Base-by-base conservation (phyloP, 352 stramenopile species). In the Phytopythium litorale region DNA sequence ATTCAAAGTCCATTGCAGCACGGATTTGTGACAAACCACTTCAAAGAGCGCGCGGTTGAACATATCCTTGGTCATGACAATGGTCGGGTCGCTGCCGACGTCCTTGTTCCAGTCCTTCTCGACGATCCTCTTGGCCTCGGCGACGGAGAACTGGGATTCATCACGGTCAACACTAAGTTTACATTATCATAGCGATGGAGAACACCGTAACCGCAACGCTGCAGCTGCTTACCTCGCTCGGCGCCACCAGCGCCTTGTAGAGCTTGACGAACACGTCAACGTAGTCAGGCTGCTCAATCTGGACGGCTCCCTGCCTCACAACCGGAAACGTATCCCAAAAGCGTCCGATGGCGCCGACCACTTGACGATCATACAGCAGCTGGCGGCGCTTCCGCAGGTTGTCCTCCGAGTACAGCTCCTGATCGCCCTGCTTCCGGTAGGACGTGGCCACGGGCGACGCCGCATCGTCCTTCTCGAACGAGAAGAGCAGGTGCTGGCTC, bases 221-320 rank as follows among this genome's bases (percentile, higher is more conserved):
- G 42, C 6, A 48, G 18, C 1, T 13, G 3, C 40, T 48, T 23
- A 78, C 70, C 60, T 86, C 84, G 23, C 74, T 83, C 0, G 84
- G 84, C 6, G 78, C 38, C 23, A 91, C 84, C 28, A 93, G 64
- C 7, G 84, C 84, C 67, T 93, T 93, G 74, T 83, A 93, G 32
- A 91, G 82, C 60, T 93, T 93, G 57, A 89, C 76, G 62, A 93
- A 91, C 28, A 93, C 81, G 52, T 91, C 79, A 5, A 88, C 60
- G 58, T 91, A 93, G 58, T 93, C 81, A 9, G 65, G 67, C 37
- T 77, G 53, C 8, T 76, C 60, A 60, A 93, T 81, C 23, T 57
- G 64, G 6, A 71, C 68, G 1, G 67, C 60, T 7, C 84, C 84
- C 37, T 72, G 61, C 49, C 84, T 79, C 6, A 93, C 70, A 30